Evolutionary conservation across 2,329 filamentous ascomycete genomes (phyloP).

Genomic region (Curvularia lunata): DNA sequence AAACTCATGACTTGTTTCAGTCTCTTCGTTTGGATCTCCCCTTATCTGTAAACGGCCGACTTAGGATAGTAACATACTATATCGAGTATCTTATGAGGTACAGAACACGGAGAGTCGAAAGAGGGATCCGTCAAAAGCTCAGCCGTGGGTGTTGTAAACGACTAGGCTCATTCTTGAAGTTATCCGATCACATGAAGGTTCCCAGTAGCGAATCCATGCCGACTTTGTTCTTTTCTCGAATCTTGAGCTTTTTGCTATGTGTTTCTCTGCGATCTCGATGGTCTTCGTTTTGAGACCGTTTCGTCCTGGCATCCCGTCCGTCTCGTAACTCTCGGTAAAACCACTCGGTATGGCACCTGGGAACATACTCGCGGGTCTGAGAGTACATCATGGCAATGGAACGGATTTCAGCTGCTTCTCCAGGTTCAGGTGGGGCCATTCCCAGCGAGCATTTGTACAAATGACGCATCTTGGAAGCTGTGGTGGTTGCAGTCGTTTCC

Average conservation of each 20-base stretch:
- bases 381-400: constrained; percentile 14
- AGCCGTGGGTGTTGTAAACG: background rate
- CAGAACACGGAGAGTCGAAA: background rate
- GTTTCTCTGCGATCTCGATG: background rate
- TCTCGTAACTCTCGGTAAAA: constrained; percentile 11
- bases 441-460: constrained; percentile 18
- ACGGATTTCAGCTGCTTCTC: background rate
- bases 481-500: constrained; percentile 11
- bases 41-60: background rate
- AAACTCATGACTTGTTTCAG: background rate
- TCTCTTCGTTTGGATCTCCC: background rate
- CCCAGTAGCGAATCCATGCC: constrained; percentile 33
- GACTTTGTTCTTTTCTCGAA: constrained; percentile 27
- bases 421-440: background rate
- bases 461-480: constrained; percentile 19
- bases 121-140: background rate
- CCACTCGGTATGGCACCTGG: constrained; percentile 10
- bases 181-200: constrained; percentile 19
- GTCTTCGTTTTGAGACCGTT: background rate
- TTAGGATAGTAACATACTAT: background rate
- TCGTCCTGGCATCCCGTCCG: background rate
- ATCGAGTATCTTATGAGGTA: background rate
- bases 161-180: background rate
- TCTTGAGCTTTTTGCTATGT: constrained; percentile 29
- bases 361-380: background rate